Base-by-base conservation (phyloP, 768 basidiomycete species). In the Trametes coccinea region DNA sequence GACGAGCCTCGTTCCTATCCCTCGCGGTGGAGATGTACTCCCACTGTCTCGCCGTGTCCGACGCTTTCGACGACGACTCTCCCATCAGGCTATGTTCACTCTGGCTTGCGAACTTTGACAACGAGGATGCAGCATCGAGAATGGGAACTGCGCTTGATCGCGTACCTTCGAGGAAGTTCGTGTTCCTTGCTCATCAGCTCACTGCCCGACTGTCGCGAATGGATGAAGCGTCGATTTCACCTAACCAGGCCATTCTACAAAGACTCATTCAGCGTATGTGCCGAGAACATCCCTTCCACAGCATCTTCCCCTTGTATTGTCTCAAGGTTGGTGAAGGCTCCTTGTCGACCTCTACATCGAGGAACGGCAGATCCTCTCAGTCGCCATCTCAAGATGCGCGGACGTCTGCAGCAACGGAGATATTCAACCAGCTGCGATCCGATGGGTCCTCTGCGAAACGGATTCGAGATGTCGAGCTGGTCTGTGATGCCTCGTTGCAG, bases 101-200 rank as follows among this genome's bases (percentile, higher is more conserved):
- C 2, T 98, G 96, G 97, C 87, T 98, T 63, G 84, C 89, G 1
- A 92, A 94, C 68, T 90, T 94, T 64, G 84, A 89, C 44, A 82
- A 87, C 63, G 73, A 71, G 47, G 47, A 72, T 84, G 27, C 82
- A 82, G 75, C 58, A 70, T 52, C 64, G 75, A 51, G 64, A 2
- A 59, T 88, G 71, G 66, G 76, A 40, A 45, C 65, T 1, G 82
- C 85, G 2, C 71, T 94, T 8, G 73, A 74, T 49, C 78, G 80
- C 2, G 82, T 95, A 41, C 91, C 95, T 0, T 92, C 95, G 0
- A 81, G 84, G 61, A 98, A 98, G 73, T 90, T 98, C 69, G 82
- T 96, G 46, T 93, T 94, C 73, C 80, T 98, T 56, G 87, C 93
- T 9, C 93, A 95, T 74, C 97, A 99, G 74, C 84, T 99, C 4